Conservation (phyloP, 208 protist genomes). For the Leishmania tarentolae region DNA sequence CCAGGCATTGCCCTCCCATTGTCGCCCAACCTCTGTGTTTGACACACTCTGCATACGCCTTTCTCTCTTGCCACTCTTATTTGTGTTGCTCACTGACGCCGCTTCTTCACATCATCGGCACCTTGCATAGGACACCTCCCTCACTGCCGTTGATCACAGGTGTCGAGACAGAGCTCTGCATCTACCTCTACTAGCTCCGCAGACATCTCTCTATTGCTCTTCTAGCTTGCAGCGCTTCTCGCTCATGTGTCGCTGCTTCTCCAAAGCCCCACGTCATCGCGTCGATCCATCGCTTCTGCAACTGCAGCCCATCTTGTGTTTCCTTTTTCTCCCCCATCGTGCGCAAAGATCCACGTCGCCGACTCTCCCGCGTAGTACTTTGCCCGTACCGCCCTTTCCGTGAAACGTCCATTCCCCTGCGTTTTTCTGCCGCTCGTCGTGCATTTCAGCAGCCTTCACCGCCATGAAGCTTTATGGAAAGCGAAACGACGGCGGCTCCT, state of each 20-base stretch:
- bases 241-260: not conserved
- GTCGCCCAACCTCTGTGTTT: not conserved
- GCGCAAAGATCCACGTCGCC: not conserved
- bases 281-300: no score
- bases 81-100: not conserved
- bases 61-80: not conserved
- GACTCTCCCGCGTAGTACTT: not conserved
- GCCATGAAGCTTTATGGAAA: not conserved
- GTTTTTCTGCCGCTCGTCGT: not conserved
- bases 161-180: not conserved
- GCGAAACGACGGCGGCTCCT: not conserved
- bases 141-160: not conserved
- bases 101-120: not conserved
- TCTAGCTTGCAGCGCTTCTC: not conserved
- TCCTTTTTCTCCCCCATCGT: not conserved
- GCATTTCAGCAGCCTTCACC: no score
- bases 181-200: not conserved
- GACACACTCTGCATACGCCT: not conserved
- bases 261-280: no score
- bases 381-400: not conserved
- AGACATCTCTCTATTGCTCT: not conserved
- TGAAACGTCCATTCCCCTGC: not conserved
- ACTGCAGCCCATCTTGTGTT: not conserved
- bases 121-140: not conserved
- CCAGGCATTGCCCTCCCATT: not conserved